Evolutionary conservation across 176 grass and related monocot species (phyloP).

Genomic region (Eragrostis curvula): DNA sequence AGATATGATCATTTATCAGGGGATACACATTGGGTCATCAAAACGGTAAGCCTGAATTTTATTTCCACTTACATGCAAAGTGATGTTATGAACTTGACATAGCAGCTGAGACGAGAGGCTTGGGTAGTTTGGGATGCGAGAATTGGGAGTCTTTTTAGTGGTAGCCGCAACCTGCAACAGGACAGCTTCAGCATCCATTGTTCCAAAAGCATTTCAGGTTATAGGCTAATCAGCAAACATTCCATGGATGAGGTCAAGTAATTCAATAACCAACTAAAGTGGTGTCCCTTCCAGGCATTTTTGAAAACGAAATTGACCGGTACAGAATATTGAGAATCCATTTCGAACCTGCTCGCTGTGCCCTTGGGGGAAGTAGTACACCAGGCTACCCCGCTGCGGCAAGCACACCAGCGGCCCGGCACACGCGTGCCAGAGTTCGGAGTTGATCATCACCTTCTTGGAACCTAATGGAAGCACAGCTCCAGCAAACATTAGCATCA

Average conservation of each 20-base stretch:
- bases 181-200: neutral
- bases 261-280: neutral
- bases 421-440: slow-evolving; percentile 97
- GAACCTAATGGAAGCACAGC: slow-evolving; percentile 40
- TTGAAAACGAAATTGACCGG: neutral
- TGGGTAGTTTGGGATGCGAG: slow-evolving; percentile 85
- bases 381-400: slow-evolving; percentile 85
- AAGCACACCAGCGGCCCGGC: slow-evolving; percentile 87
- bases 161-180: slow-evolving; percentile 80
- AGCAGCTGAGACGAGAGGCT: slow-evolving; percentile 88
- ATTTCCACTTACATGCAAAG: slow-evolving; percentile 70
- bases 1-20: neutral
- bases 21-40: neutral
- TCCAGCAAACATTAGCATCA: slow-evolving; percentile 4
- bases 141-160: slow-evolving; percentile 79
- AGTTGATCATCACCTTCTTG: slow-evolving; percentile 95
- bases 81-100: slow-evolving; percentile 94
- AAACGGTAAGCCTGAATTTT: neutral
- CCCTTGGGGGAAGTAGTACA: slow-evolving; percentile 94
- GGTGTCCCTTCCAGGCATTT: neutral
- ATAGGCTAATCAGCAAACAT: neutral
- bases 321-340: neutral
- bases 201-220: neutral
- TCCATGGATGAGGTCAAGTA: neutral
- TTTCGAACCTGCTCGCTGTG: slow-evolving; percentile 90